Base-by-base conservation (phyloP, 164 flowering plant genomes). In the Magnolia changhungtana region DNA sequence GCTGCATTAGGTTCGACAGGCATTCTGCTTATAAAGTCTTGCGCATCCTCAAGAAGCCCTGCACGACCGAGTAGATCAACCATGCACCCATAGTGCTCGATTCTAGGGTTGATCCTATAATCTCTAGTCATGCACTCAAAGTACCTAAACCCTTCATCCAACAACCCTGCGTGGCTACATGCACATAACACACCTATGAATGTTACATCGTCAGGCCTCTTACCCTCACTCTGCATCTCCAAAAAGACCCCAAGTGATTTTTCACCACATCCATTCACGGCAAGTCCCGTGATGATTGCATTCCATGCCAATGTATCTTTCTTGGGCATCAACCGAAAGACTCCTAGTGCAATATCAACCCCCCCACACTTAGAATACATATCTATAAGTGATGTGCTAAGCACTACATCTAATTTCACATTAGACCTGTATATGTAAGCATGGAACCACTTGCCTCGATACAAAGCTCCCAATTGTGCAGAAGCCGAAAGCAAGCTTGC, bases 281-380 rank as follows among this genome's bases (percentile, higher is more conserved):
- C 77, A 65, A 76, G 71, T 7, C 82, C 82, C 14, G 64, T 83
- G 76, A 86, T 84, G 83, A 86, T 78, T 5, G 85, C 87, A 77
- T 81, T 86, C 87, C 87, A 86, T 50, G 87, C 77, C 19, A 81
- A 74, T 23, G 80, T 80, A 81, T 86, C 85, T 24, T 77, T 77
- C 21, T 75, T 20, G 10, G 27, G 20, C 82, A 84, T 81, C 27
- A 69, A 72, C 21, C 81, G 67, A 61, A 84, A 86, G 29, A 81
- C 84, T 61, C 29, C 45, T 19, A 72, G 72, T 63, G 83, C 86
- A 68, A 81, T 77, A 71, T 78, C 86, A 64, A 82, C 52, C 21
- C 81, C 83, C 5, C 87, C 88, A 76, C 85, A 86, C 75, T 84
- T 86, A 6, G 80, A 79, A 74, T 84, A 86, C 88, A 84, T 84